phyloP scores from a whole-genome alignment of 768 basidiomycete species.

The Kwoniella dejecticola region DNA sequence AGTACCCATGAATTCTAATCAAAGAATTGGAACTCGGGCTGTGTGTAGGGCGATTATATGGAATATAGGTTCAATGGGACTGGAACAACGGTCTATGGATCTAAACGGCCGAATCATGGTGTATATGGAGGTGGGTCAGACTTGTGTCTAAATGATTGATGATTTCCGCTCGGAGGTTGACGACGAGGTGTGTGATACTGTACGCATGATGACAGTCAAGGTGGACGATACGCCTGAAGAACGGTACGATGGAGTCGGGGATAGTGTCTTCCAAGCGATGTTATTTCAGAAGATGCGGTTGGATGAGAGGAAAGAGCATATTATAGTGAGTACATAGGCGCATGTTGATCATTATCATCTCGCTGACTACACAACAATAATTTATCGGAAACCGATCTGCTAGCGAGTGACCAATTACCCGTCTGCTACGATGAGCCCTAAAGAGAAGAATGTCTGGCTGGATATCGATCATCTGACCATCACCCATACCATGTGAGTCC shows the following conservation, averaged over 20 bases:
- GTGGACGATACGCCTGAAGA: constrained; percentile 3
- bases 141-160: too few species aligned
- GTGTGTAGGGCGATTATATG: constrained; percentile 34
- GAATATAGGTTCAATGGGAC: constrained; percentile 36
- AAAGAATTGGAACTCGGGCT: too few species aligned
- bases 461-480: constrained; percentile 19
- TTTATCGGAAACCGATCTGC: not conserved
- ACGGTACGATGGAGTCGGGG: constrained; percentile 4
- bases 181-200: too few species aligned
- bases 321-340: constrained; percentile 15
- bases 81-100: constrained; percentile 30
- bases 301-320: constrained; percentile 23
- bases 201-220: too few species aligned
- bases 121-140: constrained; percentile 21
- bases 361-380: not conserved
- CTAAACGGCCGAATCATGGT: constrained; percentile 36
- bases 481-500: constrained; percentile 17
- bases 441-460: constrained; percentile 1
- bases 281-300: constrained; percentile 22
- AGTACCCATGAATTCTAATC: too few species aligned
- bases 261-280: constrained; percentile 13
- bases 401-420: constrained; percentile 18
- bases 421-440: not conserved
- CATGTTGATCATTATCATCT: not conserved
- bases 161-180: too few species aligned